Evolutionary conservation across 306 rosid species (phyloP), one percentile per base, ranked within the genome.

Genomic region (Luffa acutangula): DNA sequence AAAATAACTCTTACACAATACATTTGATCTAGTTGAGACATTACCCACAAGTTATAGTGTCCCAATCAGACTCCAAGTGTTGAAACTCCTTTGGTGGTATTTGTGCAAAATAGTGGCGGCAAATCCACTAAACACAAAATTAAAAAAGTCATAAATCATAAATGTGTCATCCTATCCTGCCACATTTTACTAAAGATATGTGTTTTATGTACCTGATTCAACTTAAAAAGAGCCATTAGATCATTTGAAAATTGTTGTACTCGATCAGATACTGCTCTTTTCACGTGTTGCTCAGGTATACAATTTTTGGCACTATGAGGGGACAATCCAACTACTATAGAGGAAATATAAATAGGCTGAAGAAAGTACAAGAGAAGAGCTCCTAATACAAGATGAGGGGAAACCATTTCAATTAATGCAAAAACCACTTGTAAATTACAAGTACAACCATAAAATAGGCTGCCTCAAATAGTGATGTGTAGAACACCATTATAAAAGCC

Each of bases 11-110:
- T 74, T 58, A 31, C 31, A 67, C 54, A 25, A n/a, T 3, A 63
- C 9, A 77, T 31, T n/a, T 51, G 11, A 36, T 52, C 18, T 0
- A 79, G 73, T 83, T 80, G 36, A 79, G 63, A 18, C 63, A 57
- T 15, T 90, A 92, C 97, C 97, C 93, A 92, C 97, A 94, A 87
- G 98, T 94, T 79, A 92, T 81, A 73, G 94, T 90, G 82, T 81
- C 52, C 15, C 87, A 88, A 81, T 96, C 86, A 65, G 89, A 85
- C 85, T 88, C 93, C 4, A 86, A 81, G 81, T 92, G 97, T 83
- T 89, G 97, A 84, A 94, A 92, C 69, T 89, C 97, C 85, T 87
- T 86, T 1, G 91, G 31, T 25, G 31, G 31, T 25, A 25, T 25
- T 25, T 25, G 84, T 82, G 31, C 65, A 89, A 48, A 92, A 82